Percentiles rank a stretch among this genome's conserved stretches.
Evolutionary conservation across 2,329 filamentous ascomycete species (phyloP).

Genomic region (Hysterium pulicare): DNA sequence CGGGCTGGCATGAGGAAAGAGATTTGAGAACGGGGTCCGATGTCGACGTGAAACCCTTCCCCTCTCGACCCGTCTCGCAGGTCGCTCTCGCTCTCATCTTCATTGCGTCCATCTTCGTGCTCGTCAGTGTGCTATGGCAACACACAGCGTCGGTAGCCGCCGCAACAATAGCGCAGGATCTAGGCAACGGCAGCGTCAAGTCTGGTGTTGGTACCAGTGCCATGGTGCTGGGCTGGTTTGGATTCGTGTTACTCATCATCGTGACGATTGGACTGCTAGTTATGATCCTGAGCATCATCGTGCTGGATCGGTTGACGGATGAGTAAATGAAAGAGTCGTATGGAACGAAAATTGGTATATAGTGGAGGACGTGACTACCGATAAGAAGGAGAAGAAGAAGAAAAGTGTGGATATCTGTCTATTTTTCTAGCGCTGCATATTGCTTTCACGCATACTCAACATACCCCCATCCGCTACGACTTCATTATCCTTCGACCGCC

Average conservation of each 20-base stretch:
- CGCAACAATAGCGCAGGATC: constrained; percentile 86
- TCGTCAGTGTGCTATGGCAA: constrained; percentile 74
- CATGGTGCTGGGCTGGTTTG: constrained; percentile 98
- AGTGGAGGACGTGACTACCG: too few relatives aligned
- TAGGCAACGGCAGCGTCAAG: constrained; percentile 83
- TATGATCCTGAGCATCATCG: constrained; percentile 91
- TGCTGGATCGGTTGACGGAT: constrained; percentile 62
- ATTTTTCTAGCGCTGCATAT: not conserved
- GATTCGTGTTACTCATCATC: constrained; percentile 86
- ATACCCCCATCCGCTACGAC: not conserved
- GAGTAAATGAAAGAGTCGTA: constrained; percentile 8
- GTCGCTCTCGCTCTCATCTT: constrained; percentile 91
- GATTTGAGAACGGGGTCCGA: constrained; percentile 73
- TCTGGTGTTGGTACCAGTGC: constrained; percentile 89
- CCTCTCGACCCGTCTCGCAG: constrained; percentile 86
- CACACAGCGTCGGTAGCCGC: constrained; percentile 96
- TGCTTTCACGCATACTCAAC: not conserved
- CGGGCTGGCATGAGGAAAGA: constrained; percentile 92
- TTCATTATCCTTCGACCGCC: not conserved
- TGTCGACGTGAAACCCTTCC: constrained; percentile 90
- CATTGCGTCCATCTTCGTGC: constrained; percentile 62
- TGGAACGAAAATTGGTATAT: not conserved
- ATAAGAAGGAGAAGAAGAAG: too few relatives aligned
- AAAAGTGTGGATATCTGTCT: not conserved
- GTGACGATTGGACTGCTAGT: constrained; percentile 92